phyloP scores from a whole-genome alignment of 2,329 filamentous ascomycete species.

The Ophiostoma australiae region DNA sequence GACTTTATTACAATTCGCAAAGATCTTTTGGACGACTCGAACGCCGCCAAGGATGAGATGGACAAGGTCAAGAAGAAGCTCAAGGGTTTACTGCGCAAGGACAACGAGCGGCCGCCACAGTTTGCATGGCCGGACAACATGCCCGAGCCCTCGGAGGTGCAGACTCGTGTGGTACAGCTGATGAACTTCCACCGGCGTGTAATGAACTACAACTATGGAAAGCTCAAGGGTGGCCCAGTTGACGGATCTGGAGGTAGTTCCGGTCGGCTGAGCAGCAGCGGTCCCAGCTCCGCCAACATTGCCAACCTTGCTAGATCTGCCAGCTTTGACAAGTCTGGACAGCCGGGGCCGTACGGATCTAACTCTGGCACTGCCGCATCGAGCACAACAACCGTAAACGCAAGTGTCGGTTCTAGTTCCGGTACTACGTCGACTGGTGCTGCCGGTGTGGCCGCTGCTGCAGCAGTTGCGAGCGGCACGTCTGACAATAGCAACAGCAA shows the following conservation, averaged over 20 bases:
- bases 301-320: not conserved
- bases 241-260: conserved; percentile 6
- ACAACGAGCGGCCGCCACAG: conserved; percentile 87
- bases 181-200: conserved; percentile 97
- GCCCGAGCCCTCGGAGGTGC: conserved; percentile 88
- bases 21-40: conserved; percentile 92
- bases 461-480: not conserved
- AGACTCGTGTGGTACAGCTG: conserved; percentile 83
- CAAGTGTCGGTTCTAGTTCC: not conserved
- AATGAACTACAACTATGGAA: conserved; percentile 90
- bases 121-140: conserved; percentile 98
- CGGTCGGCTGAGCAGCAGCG: not conserved
- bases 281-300: not conserved
- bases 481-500: not conserved
- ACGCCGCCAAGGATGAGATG: conserved; percentile 98
- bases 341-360: conserved; percentile 6
- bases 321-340: conserved; percentile 9
- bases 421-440: not conserved
- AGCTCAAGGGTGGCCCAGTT: conserved; percentile 54
- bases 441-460: not conserved
- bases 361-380: not conserved
- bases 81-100: conserved; percentile 84
- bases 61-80: conserved; percentile 99
- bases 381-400: not conserved
- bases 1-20: conserved; percentile 90